Conservation (phyloP, 495 filamentous ascomycete genomes). For the Xylaria longipes region DNA sequence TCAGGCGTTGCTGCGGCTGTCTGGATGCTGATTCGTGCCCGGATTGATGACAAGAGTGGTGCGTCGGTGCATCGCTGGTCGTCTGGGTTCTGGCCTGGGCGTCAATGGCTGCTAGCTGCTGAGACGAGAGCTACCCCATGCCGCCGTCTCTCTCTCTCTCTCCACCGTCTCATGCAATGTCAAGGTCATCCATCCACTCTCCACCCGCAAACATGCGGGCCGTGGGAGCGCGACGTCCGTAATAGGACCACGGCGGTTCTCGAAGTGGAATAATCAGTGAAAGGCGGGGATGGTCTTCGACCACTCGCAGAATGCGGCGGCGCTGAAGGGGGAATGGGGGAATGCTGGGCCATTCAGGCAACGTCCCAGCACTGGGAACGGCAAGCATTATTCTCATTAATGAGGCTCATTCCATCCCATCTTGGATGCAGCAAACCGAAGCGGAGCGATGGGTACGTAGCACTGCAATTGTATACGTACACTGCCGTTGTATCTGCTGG, state of each 20-base stretch:
- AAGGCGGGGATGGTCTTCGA: background rate
- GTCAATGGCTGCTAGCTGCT: conserved; percentile 19
- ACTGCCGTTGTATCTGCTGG: conserved; percentile 9
- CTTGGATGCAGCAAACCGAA: conserved; percentile 15
- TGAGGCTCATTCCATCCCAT: conserved; percentile 21
- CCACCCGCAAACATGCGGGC: conserved; percentile 4
- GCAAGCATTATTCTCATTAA: conserved; percentile 2
- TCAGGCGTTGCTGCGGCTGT: conserved; percentile 5
- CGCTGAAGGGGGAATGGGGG: conserved; percentile 10
- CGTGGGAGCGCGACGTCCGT: conserved; percentile 2
- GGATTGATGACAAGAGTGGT: conserved; percentile 26
- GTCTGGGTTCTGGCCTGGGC: background rate
- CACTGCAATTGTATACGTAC: background rate
- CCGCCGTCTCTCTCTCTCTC: background rate
- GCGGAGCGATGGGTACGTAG: conserved; percentile 16
- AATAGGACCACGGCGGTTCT: conserved; percentile 10
- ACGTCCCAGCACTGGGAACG: conserved; percentile 1
- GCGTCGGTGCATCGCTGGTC: conserved; percentile 20
- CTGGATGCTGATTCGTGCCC: conserved; percentile 28
- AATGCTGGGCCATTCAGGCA: conserved; percentile 15
- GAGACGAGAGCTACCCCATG: conserved; percentile 2
- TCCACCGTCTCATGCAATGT: conserved; percentile 24
- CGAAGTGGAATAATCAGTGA: conserved; percentile 13
- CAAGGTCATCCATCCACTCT: conserved; percentile 10
- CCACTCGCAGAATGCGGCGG: conserved; percentile 23